Base-by-base conservation (phyloP, 176 grass and related monocot species). In the Tillandsia leiboldiana region DNA sequence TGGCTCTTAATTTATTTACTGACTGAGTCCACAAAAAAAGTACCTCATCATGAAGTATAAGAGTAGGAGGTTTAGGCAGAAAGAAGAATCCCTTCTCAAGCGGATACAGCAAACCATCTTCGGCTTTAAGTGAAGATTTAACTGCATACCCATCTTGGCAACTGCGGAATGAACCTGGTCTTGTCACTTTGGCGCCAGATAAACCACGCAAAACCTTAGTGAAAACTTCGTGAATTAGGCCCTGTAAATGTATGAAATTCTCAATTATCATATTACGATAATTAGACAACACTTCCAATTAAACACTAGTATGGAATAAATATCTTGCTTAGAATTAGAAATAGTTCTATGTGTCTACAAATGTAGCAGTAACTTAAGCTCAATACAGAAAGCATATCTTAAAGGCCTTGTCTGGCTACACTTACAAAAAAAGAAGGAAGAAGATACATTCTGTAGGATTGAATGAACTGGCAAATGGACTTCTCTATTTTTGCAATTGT, bases 31-130 rank as follows among this genome's bases (percentile, higher is more conserved):
- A 63, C 68, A 73, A 65, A 73, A 73, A 87, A 57, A 48, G 51
- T 74, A 90, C 94, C 89, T 99, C 89, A 72, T 99, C 94, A 70
- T 99, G 82, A 56, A 99, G 90, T 81, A 99, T 99, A 51, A 99
- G 94, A 6, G 94, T 99, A 27, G 94, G 94, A 81, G 94, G 94
- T 82, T 99, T 99, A 12, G 94, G 94, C 26, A 99, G 82, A 77
- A 99, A 99, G 89, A 99, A 99, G 75, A 99, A 93, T 65, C 87
- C 82, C 78, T 90, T 99, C 77, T 99, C 94, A 74, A 99, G 94
- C 26, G 94, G 94, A 79, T 99, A 99, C 69, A 99, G 61, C 50
- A 93, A 58, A 70, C 94, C 94, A 79, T 99, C 94, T 90, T 99
- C 94, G 77, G 94, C 94, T 87, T 99, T 99, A 18, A 99, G 84